Evolutionary conservation across 164 flowering plant genomes (phyloP).

Genomic region (Piper betle): DNA sequence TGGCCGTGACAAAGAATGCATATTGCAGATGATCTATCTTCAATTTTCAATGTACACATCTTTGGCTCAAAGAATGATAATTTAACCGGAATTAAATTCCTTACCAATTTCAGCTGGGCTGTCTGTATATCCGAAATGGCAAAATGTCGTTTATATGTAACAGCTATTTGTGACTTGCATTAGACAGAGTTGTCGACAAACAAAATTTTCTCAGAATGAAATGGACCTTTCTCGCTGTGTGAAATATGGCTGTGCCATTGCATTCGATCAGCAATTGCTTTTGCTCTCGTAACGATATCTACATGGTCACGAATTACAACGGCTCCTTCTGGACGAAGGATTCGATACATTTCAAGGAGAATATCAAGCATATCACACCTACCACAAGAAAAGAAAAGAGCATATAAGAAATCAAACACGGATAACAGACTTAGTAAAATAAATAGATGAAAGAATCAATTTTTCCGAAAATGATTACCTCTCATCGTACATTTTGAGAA

Average conservation of each 20-base stretch:
- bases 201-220: constrained; percentile 37
- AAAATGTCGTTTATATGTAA: not conserved
- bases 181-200: constrained; percentile 25
- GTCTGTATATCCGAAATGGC: not conserved
- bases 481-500: constrained; percentile 35
- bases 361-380: constrained; percentile 44
- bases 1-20: not conserved
- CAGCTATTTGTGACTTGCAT: not conserved
- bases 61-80: not conserved
- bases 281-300: constrained; percentile 28
- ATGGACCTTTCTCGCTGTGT: constrained; percentile 35
- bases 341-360: constrained; percentile 45
- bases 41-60: not conserved
- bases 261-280: constrained; percentile 24
- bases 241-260: constrained; percentile 32
- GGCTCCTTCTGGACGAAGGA: constrained; percentile 43
- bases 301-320: constrained; percentile 47
- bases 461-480: constrained; percentile 14
- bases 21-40: not conserved
- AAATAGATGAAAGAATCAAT: not conserved
- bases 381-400: not conserved
- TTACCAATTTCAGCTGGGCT: not conserved
- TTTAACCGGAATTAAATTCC: not conserved
- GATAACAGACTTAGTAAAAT: not conserved
- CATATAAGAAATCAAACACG: not conserved